These are phyloP conservation scores for Kregervanrija fluxuum DNA, from an alignment of 805 yeast species.

Conservation along the genomic window DNA sequence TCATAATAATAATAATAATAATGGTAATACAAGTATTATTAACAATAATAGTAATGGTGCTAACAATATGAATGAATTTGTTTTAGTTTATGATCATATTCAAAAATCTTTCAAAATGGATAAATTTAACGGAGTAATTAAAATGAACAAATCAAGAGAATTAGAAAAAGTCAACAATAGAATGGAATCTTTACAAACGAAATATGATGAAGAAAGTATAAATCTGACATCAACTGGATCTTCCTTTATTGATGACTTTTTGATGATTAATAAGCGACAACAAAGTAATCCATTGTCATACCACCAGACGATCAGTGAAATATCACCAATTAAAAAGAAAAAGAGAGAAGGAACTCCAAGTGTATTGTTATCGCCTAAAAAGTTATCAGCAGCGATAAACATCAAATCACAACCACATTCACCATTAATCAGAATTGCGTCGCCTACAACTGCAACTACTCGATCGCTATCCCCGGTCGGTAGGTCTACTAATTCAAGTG, in stretches of 20 bases:
- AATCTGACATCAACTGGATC: no score
- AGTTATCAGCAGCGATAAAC: background rate
- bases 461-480: background rate
- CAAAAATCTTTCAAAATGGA: constrained; percentile 22
- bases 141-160: constrained; percentile 27
- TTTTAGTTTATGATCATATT: constrained; percentile 22
- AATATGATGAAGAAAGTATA: no score
- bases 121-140: constrained; percentile 19
- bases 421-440: background rate
- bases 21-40: no score
- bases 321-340: constrained; percentile 11
- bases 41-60: background rate
- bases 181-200: background rate
- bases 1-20: no score
- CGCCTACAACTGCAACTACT: background rate
- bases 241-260: no score
- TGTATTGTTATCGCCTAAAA: background rate
- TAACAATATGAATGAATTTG: constrained; percentile 16
- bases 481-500: background rate
- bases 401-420: constrained; percentile 1
- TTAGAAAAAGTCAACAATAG: constrained; percentile 9
- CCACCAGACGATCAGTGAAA: constrained; percentile 2
- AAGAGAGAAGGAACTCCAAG: background rate
- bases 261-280: no score
- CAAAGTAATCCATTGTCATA: background rate